Conservation (phyloP, 257 asterid species). For the Gentiana dahurica region DNA sequence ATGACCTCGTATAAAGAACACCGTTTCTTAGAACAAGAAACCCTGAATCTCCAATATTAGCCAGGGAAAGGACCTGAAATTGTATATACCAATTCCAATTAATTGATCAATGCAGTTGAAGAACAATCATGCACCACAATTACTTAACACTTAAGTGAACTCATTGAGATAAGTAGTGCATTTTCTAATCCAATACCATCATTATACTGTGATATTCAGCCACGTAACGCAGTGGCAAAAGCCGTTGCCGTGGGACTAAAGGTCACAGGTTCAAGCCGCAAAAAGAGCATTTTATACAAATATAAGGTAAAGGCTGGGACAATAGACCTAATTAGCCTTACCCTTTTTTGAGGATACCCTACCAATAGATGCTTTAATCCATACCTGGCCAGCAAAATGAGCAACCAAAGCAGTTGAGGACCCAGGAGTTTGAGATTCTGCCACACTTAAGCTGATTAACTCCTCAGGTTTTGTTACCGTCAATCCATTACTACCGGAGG, state of each 20-base stretch:
- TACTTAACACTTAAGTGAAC: not conserved
- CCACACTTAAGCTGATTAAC: constrained; percentile 44
- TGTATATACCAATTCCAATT: not conserved
- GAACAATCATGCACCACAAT: not conserved
- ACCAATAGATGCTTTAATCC: no score
- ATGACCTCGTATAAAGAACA: constrained; percentile 42
- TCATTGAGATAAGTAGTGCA: no score
- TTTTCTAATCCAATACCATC: no score
- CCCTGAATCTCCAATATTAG: constrained; percentile 82
- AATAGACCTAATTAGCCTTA: no score
- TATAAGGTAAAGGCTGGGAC: no score
- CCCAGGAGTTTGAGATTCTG: constrained; percentile 49
- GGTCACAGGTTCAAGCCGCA: no score
- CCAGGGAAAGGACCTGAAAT: constrained; percentile 60
- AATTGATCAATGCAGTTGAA: not conserved
- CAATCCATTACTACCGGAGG: constrained; percentile 25
- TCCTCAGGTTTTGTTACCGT: constrained; percentile 31
- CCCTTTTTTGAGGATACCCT: no score
- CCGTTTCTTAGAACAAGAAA: constrained; percentile 58
- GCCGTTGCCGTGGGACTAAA: no score
- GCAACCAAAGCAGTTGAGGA: constrained; percentile 63
- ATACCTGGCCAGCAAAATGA: constrained; percentile 72
- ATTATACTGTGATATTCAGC: no score
- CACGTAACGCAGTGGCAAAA: no score
- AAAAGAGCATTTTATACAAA: no score